A percentile compares a stretch with the other conserved stretches of the same genome.
Conservation (phyloP, 2,329 filamentous ascomycete genomes). For the Aspergillus pseudoterreus region DNA sequence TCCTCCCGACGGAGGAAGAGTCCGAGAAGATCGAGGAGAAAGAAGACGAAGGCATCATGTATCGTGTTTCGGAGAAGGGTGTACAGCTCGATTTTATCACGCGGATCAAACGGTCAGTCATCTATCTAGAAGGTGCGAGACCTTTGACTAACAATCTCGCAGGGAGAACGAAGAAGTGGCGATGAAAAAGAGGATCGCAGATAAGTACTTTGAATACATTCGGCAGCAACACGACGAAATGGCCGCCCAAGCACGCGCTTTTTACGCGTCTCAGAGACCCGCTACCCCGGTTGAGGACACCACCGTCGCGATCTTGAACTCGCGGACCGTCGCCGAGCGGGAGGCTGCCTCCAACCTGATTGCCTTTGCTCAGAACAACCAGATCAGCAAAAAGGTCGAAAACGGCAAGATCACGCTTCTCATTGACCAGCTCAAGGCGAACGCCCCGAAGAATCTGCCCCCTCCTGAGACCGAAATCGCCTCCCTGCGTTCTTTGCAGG, state of each 20-base stretch:
- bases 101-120: slow-evolving; percentile 48
- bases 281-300: slow-evolving; percentile 15
- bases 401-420: slow-evolving; percentile 23
- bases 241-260: slow-evolving; percentile 21
- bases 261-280: slow-evolving; percentile 24
- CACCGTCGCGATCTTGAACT: slow-evolving; percentile 18
- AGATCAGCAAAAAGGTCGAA: slow-evolving; percentile 8
- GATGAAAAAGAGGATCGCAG: slow-evolving; percentile 17
- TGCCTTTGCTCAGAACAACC: slow-evolving; percentile 22
- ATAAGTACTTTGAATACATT: slow-evolving; percentile 23
- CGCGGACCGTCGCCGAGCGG: slow-evolving; percentile 26
- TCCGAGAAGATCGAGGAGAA: slow-evolving; percentile 55
- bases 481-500: slow-evolving; percentile 27
- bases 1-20: slow-evolving; percentile 55
- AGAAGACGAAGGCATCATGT: slow-evolving; percentile 61
- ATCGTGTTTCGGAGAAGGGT: slow-evolving; percentile 61
- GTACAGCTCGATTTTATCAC: slow-evolving; percentile 71
- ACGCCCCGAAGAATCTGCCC: slow-evolving; percentile 22
- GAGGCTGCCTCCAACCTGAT: slow-evolving; percentile 32
- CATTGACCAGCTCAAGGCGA: slow-evolving; percentile 29
- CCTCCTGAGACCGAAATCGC: slow-evolving; percentile 26
- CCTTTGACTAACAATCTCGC: slow-evolving; percentile 9
- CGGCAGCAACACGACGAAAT: slow-evolving; percentile 23
- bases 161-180: slow-evolving; percentile 20
- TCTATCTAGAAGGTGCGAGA: neutral